phyloP scores from a whole-genome alignment of 176 grass and related monocot genomes.

The Phragmites australis region DNA sequence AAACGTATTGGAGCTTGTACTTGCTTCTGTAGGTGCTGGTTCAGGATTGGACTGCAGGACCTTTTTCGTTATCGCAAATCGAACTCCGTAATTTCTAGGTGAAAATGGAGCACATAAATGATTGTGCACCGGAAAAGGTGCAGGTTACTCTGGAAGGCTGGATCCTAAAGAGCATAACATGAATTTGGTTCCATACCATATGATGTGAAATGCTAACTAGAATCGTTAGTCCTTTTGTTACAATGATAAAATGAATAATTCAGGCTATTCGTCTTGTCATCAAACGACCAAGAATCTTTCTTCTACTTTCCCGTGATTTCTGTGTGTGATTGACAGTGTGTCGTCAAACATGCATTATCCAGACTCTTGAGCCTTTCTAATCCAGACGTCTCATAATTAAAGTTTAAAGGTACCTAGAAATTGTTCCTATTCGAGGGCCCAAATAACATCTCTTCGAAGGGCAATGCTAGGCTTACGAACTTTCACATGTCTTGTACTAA shows the following conservation, averaged over 20 bases:
- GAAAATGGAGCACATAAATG: not conserved
- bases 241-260: not conserved
- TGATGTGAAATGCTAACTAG: slow-evolving; percentile 5
- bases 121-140: not conserved
- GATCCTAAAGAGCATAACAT: too few relatives aligned
- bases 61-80: not conserved
- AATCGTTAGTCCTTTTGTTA: not conserved
- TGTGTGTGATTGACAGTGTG: not conserved
- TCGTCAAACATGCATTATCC: slow-evolving; percentile 8
- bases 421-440: not conserved
- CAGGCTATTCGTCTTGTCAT: not conserved
- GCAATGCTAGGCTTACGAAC: not conserved
- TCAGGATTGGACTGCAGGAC: not conserved
- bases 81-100: not conserved
- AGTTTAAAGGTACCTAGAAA: not conserved
- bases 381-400: not conserved
- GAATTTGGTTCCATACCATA: not conserved
- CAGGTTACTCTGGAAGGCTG: not conserved
- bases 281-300: not conserved
- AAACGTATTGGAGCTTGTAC: not conserved
- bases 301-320: slow-evolving; percentile 28
- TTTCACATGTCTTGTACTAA: not conserved
- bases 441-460: not conserved
- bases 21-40: not conserved
- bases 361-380: not conserved